Percentiles rank a stretch among this genome's conserved stretches.
Evolutionary conservation across 169 alveolate genomes (phyloP).

Genomic region (Plasmodium chabaudi): DNA sequence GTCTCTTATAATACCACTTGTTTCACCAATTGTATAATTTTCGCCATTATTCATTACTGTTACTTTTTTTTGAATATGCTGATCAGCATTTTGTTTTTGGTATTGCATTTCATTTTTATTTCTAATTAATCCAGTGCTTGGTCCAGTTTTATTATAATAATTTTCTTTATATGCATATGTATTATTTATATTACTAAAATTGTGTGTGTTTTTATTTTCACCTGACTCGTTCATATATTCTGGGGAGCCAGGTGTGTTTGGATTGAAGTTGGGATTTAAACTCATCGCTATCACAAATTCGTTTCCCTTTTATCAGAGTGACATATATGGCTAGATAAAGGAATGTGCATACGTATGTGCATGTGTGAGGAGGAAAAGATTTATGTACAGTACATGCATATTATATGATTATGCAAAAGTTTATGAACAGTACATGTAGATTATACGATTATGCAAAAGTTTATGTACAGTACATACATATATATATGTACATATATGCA

Average conservation of each 20-base stretch:
- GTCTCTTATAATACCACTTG: background rate
- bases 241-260: background rate
- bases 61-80: no score
- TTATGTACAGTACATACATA: no score
- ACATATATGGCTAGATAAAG: no score
- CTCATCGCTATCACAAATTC: no score
- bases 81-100: background rate
- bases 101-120: background rate
- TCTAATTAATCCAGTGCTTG: background rate
- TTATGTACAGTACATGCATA: no score
- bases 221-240: background rate
- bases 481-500: no score
- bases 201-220: background rate
- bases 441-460: no score
- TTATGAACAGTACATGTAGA: no score
- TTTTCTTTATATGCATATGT: slow-evolving; percentile 21
- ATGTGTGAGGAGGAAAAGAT: no score
- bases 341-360: no score
- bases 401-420: no score
- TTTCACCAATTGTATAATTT: background rate
- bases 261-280: background rate
- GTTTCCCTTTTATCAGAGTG: no score
- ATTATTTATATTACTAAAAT: slow-evolving; percentile 4
- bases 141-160: slow-evolving; percentile 1
- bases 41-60: background rate